These are phyloP conservation scores for Linnemannia hyalina DNA, from an alignment of 192 early-diverging fungal species.

Conservation along the genomic window DNA sequence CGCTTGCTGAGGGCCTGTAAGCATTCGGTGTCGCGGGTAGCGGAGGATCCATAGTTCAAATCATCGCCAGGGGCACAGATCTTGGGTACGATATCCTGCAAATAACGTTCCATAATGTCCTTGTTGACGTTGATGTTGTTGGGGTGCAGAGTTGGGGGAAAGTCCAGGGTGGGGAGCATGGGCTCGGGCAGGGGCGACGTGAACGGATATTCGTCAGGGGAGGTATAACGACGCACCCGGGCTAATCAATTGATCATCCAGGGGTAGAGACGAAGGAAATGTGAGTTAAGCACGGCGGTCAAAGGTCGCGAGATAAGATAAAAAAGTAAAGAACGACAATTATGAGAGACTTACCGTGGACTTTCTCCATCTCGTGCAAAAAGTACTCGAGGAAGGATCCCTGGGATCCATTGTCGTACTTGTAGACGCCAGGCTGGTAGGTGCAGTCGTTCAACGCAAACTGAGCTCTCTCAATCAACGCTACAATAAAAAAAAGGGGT, in stretches of 20 bases:
- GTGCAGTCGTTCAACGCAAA: constrained; percentile 87
- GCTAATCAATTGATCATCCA: constrained; percentile 10
- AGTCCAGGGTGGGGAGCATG: constrained; percentile 86
- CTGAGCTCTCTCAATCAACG: constrained; percentile 94
- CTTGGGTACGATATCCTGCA: constrained; percentile 82
- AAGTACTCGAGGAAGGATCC: constrained; percentile 92
- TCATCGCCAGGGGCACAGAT: constrained; percentile 86
- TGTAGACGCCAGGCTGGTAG: constrained; percentile 78
- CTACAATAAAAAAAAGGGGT: constrained; percentile 58
- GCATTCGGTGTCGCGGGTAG: constrained; percentile 93
- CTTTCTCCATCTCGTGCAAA: constrained; percentile 91
- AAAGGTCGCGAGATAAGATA: constrained; percentile 72
- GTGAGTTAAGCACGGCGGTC: constrained; percentile 37
- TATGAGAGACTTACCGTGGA: constrained; percentile 76
- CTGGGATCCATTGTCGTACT: constrained; percentile 74
- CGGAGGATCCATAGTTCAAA: constrained; percentile 92
- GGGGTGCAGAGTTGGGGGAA: constrained; percentile 79
- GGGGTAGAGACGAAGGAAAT: background rate
- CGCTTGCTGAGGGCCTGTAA: constrained; percentile 92
- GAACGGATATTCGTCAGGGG: constrained; percentile 98
- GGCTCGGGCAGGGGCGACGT: constrained; percentile 84
- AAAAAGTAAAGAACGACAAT: background rate
- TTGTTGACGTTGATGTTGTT: constrained; percentile 91
- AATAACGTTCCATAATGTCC: constrained; percentile 86
- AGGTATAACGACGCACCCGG: constrained; percentile 42